Evolutionary conservation across 2,329 filamentous ascomycete genomes (phyloP).

Genomic region (Hypoxylon sp.): DNA sequence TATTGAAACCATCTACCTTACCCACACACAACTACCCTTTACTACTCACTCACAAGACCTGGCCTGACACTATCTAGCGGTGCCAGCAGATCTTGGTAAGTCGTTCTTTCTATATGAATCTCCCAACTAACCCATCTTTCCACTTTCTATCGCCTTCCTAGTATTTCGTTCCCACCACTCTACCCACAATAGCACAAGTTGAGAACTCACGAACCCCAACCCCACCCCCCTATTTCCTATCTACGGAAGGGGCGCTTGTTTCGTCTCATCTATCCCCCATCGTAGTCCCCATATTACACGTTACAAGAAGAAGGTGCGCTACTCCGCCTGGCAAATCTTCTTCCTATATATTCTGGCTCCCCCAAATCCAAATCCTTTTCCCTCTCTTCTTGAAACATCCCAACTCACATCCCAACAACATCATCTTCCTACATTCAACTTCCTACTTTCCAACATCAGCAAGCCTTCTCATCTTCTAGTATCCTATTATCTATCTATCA

Average conservation of each 20-base stretch:
- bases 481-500: not conserved
- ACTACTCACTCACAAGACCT: not conserved
- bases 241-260: slow-evolving; percentile 6
- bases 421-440: not conserved
- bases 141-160: not conserved
- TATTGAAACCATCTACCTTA: not conserved
- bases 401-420: not conserved
- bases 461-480: not conserved
- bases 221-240: not conserved
- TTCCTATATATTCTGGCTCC: not conserved
- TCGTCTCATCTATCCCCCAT: slow-evolving; percentile 9
- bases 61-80: not conserved
- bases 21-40: not conserved
- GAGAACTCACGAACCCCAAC: not conserved
- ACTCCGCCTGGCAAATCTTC: not conserved
- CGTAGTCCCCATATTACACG: not conserved
- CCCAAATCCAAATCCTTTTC: not conserved
- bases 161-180: not conserved
- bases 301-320: not conserved
- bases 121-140: not conserved
- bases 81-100: not conserved
- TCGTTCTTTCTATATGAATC: not conserved
- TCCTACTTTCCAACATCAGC: not conserved
- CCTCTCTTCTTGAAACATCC: slow-evolving; percentile 1
- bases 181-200: not conserved